A percentile compares a stretch with the other conserved stretches of the same genome.
phyloP scores from a whole-genome alignment of 2,329 filamentous ascomycete species.

The Claviceps sp. region DNA sequence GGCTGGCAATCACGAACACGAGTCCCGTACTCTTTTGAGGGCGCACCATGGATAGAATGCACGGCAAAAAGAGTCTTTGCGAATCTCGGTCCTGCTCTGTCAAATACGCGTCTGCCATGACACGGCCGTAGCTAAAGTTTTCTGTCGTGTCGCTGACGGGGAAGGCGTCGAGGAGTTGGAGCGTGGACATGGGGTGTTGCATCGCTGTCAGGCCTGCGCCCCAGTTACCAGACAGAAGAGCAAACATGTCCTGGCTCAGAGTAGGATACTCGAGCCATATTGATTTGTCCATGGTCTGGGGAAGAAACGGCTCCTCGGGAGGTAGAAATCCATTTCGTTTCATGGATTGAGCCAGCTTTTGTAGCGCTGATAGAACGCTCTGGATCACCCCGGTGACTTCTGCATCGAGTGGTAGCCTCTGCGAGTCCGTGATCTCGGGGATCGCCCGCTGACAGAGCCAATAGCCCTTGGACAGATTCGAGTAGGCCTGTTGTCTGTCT shows the following conservation, averaged over 20 bases:
- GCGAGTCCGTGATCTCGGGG: constrained; percentile 33
- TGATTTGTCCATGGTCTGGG: constrained; percentile 64
- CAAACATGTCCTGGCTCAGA: constrained; percentile 57
- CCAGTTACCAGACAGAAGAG: constrained; percentile 52
- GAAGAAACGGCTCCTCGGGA: constrained; percentile 52
- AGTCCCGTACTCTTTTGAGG: constrained; percentile 55
- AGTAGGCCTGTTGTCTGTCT: constrained; percentile 61
- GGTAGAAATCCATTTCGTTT: constrained; percentile 69
- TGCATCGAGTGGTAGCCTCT: constrained; percentile 26
- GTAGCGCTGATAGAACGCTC: constrained; percentile 49
- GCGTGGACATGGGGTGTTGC: constrained; percentile 31
- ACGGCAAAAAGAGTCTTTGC: constrained; percentile 56
- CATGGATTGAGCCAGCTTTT: constrained; percentile 69
- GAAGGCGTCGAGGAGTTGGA: constrained; percentile 52
- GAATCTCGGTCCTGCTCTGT: constrained; percentile 59
- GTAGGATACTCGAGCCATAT: constrained; percentile 72
- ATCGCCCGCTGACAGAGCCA: constrained; percentile 57
- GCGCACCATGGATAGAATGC: constrained; percentile 62
- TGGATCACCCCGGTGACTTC: constrained; percentile 41
- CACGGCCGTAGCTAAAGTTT: constrained; percentile 67
- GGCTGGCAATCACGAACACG: constrained; percentile 63
- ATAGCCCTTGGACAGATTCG: constrained; percentile 72
- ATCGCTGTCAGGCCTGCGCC: constrained; percentile 34
- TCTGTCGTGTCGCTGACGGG: constrained; percentile 63
- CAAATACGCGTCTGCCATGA: constrained; percentile 60